phyloP scores from a whole-genome alignment of 2,329 filamentous ascomycete species.

The Geosmithia putterillii region DNA sequence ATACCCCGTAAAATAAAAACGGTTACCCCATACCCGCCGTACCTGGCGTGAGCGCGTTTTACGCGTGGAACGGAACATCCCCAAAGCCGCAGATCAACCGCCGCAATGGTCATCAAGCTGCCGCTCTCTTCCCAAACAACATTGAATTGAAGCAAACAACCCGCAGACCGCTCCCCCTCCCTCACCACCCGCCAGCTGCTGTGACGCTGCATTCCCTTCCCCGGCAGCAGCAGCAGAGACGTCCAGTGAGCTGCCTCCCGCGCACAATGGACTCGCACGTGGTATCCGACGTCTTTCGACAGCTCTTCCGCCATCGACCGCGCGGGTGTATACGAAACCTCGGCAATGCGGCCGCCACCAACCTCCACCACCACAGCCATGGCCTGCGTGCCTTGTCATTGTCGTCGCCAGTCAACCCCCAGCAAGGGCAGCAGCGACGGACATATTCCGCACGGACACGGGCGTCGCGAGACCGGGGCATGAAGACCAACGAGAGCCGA shows the following conservation, averaged over 20 bases:
- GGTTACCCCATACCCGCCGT: too few relatives aligned
- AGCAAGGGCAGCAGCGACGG: too few relatives aligned
- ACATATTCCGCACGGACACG: slow-evolving; percentile 16
- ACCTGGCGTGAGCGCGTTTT: too few relatives aligned
- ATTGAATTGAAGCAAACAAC: too few relatives aligned
- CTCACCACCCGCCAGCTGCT: too few relatives aligned
- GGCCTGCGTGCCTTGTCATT: not conserved
- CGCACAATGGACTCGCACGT: slow-evolving; percentile 67
- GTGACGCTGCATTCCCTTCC: not conserved
- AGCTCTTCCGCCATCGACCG: slow-evolving; percentile 60
- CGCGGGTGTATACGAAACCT: slow-evolving; percentile 15
- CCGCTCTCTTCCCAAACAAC: too few relatives aligned
- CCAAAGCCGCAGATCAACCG: not conserved
- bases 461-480: slow-evolving; percentile 20
- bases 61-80: not conserved
- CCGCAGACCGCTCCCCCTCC: not conserved
- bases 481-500: slow-evolving; percentile 47
- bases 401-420: slow-evolving; percentile 4
- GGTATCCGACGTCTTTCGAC: slow-evolving; percentile 67
- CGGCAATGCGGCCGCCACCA: slow-evolving; percentile 6
- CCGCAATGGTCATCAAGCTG: too few relatives aligned
- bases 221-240: not conserved
- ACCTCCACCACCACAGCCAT: not conserved
- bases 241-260: not conserved
- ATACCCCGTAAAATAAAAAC: too few relatives aligned